A percentile compares a stretch with the other conserved stretches of the same genome.
Conservation (phyloP, 139 green algal genomes). For the Coccomyxa sp. region DNA sequence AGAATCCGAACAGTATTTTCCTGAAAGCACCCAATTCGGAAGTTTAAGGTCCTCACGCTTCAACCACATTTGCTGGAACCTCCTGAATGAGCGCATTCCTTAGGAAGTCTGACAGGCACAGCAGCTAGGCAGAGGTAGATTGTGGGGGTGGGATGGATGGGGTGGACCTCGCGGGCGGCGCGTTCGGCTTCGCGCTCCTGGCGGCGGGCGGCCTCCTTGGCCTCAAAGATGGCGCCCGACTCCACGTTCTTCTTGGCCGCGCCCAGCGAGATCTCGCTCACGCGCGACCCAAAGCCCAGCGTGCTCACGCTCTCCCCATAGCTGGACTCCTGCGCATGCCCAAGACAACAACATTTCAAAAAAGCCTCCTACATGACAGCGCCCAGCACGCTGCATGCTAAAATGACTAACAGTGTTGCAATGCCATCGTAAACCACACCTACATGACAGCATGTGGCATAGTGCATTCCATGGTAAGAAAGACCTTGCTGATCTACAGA, state of each 20-base stretch:
- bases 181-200: neutral
- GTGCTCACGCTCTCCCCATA: slow-evolving; percentile 71
- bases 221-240: slow-evolving; percentile 54
- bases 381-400: neutral
- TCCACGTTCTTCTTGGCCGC: slow-evolving; percentile 54
- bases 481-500: too few relatives aligned
- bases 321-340: slow-evolving; percentile 34
- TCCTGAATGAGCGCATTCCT: neutral
- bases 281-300: slow-evolving; percentile 81
- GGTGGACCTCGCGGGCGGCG: neutral
- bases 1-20: neutral
- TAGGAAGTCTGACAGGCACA: neutral
- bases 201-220: slow-evolving; percentile 36
- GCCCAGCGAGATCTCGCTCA: slow-evolving; percentile 86
- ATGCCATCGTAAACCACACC: neutral
- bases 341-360: neutral
- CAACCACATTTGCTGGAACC: neutral
- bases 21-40: neutral
- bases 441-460: too few relatives aligned
- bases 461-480: too few relatives aligned
- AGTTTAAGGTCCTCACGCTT: neutral
- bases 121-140: neutral
- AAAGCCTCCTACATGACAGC: neutral
- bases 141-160: neutral
- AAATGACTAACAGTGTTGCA: neutral